Conservation (phyloP, 2,329 filamentous ascomycete genomes). For the Colletotrichum sp. region DNA sequence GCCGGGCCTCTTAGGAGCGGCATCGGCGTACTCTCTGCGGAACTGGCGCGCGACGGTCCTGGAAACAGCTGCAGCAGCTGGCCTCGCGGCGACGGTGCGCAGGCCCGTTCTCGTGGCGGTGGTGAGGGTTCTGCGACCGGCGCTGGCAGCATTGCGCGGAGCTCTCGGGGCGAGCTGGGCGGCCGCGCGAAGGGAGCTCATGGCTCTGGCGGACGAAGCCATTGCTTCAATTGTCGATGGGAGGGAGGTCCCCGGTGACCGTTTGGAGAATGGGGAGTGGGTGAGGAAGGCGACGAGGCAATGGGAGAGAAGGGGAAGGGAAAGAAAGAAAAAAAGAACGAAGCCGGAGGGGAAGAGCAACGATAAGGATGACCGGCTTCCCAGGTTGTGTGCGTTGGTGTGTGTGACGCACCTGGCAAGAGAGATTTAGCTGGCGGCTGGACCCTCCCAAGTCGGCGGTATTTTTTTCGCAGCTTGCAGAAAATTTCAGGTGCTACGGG, state of each 20-base stretch:
- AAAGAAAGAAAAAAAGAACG: background rate
- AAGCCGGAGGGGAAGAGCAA: conserved; percentile 7
- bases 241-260: conserved; percentile 3
- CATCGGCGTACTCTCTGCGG: conserved; percentile 55
- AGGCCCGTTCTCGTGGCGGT: conserved; percentile 29
- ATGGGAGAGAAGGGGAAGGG: background rate
- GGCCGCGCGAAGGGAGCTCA: conserved; percentile 35
- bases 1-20: conserved; percentile 53
- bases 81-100: conserved; percentile 14
- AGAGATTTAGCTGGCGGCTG: conserved; percentile 19
- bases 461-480: conserved; percentile 13
- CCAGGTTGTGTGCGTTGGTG: conserved; percentile 2
- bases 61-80: background rate
- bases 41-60: conserved; percentile 41
- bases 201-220: conserved; percentile 51
- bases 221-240: conserved; percentile 37
- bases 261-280: background rate
- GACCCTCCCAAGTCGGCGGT: conserved; percentile 16
- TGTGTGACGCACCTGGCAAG: conserved; percentile 11
- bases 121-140: conserved; percentile 36
- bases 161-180: conserved; percentile 28
- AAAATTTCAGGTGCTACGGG: conserved; percentile 21
- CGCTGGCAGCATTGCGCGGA: conserved; percentile 26
- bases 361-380: conserved; percentile 18
- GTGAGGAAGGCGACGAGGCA: conserved; percentile 8